Base-by-base conservation (phyloP, 805 yeast genomes). In the Zygosaccharomyces rouxii region DNA sequence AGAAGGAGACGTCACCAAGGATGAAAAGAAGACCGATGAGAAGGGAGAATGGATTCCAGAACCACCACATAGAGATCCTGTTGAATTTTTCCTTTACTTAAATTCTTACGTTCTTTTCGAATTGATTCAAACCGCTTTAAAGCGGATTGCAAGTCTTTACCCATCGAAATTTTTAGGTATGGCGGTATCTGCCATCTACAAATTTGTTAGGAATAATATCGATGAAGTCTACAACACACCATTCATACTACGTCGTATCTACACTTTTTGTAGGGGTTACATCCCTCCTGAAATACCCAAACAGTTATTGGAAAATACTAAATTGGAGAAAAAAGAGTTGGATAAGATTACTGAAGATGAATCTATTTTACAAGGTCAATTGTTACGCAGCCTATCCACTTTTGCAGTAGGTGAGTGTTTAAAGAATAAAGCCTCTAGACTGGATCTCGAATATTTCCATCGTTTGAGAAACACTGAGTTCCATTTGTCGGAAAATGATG, bases 111-210 rank as follows among this genome's bases (percentile, higher is more conserved):
- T 81, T 30, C 57, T 87, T 7, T 71, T 83, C 49, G 95, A 89
- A 68, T 71, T 89, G 46, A 67, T 86, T 46, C 73, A 70, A 14
- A 71, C 80, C 38, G 77, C 82, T 37, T 62, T 86, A 57, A 78
- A 76, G 54, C 71, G 83, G 49, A 83, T 88, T 51, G 70, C 73
- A 33, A 86, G 95, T 0, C 63, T 79, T 16, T 81, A 83, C 59
- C 97, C 97, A 6, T 85, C 96, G 0, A 79, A 85, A 52, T 89
- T 86, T 59, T 69, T 90, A 41, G 75, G 84, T 1, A 84, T 87
- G 77, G 79, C 83, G 0, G 76, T 82, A 0, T 63, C 84, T 1
- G 73, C 89, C 0, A 63, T 83, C 31, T 67, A 84, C 45, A 80
- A 80, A 42, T 74, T 79, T 29, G 62, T 80, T 13, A 70, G 74